Evolutionary conservation across 2,329 filamentous ascomycete species (phyloP).

Genomic region (Cladosporium sp.): DNA sequence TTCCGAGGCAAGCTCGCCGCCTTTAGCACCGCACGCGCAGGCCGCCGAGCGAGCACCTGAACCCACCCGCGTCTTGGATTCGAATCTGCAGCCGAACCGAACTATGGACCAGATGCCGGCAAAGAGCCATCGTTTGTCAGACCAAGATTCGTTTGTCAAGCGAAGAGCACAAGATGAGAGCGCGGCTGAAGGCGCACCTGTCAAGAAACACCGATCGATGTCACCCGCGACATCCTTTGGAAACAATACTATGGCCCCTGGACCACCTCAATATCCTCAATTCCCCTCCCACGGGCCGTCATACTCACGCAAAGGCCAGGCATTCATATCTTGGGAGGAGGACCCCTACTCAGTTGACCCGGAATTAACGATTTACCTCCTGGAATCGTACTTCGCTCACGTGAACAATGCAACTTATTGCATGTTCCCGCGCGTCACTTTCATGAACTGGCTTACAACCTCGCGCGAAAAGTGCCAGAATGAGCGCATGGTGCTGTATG

Average conservation of each 20-base stretch:
- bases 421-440: slow-evolving; percentile 52
- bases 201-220: slow-evolving; percentile 29
- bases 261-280: not conserved
- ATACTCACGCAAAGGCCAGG: not conserved
- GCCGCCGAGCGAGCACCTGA: not conserved
- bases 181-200: slow-evolving; percentile 17
- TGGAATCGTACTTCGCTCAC: slow-evolving; percentile 55
- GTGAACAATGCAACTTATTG: slow-evolving; percentile 51
- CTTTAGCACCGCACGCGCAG: slow-evolving; percentile 13
- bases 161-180: slow-evolving; percentile 25
- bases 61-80: slow-evolving; percentile 14
- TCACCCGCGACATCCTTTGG: slow-evolving; percentile 19
- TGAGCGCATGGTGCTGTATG: slow-evolving; percentile 58
- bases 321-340: slow-evolving; percentile 35
- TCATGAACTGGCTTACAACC: slow-evolving; percentile 54
- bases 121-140: slow-evolving; percentile 13
- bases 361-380: slow-evolving; percentile 46
- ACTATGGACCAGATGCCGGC: not conserved
- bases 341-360: slow-evolving; percentile 53
- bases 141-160: slow-evolving; percentile 23
- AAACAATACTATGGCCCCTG: not conserved
- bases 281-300: not conserved
- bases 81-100: slow-evolving; percentile 13
- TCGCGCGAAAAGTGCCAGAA: slow-evolving; percentile 34
- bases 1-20: slow-evolving; percentile 21